Evolutionary conservation across 2,329 filamentous ascomycete genomes (phyloP).

Genomic region (Penicillium sumatraense): DNA sequence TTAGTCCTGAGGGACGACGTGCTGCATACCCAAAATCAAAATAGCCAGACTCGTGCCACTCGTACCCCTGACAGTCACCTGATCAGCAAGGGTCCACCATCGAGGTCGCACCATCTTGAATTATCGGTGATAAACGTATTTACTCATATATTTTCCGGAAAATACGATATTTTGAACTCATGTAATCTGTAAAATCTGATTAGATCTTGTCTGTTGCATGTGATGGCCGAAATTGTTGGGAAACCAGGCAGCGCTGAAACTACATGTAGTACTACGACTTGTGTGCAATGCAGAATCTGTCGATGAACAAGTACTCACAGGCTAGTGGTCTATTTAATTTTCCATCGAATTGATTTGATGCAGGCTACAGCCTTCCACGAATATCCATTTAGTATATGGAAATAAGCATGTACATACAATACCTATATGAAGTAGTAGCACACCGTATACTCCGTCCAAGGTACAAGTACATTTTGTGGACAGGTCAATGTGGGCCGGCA

Average conservation of each 20-base stretch:
- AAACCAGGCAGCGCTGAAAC: no score
- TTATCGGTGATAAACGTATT: neutral
- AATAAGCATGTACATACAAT: no score
- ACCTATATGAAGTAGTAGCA: no score
- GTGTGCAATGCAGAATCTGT: neutral
- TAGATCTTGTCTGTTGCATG: neutral
- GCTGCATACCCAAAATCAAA: constrained; percentile 1
- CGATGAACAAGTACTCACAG: no score
- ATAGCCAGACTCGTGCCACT: neutral
- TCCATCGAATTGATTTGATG: no score
- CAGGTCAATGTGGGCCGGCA: neutral
- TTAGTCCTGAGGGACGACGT: neutral
- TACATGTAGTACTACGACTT: neutral
- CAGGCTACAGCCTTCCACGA: no score
- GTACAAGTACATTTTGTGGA: no score
- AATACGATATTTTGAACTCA: no score
- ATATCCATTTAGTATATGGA: no score
- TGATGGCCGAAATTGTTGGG: constrained; percentile 2
- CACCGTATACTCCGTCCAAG: no score
- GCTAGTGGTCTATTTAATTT: no score
- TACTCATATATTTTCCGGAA: neutral
- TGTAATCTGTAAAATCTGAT: neutral
- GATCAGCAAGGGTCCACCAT: neutral
- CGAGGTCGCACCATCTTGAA: neutral
- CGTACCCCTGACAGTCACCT: constrained; percentile 2